Evolutionary conservation across 2,329 filamentous ascomycete genomes (phyloP).

Genomic region (Penicillium freii): DNA sequence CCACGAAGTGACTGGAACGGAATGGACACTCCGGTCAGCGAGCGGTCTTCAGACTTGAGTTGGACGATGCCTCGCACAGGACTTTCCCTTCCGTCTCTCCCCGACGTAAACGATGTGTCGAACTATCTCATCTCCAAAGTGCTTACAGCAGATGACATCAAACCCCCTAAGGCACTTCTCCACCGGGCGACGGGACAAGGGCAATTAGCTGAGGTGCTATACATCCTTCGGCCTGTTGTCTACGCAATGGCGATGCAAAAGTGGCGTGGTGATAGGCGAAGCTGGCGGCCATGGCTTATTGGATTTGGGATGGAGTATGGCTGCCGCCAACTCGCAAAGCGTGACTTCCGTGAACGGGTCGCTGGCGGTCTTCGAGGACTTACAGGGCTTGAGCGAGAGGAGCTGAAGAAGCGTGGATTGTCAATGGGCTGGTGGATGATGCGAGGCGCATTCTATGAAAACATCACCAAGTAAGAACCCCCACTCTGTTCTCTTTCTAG

Average conservation of each 20-base stretch:
- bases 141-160: constrained; percentile 93
- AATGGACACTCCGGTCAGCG: constrained; percentile 45
- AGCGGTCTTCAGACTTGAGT: constrained; percentile 49
- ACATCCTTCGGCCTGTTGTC: constrained; percentile 82
- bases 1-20: constrained; percentile 44
- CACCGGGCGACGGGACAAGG: constrained; percentile 70
- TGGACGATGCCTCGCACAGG: constrained; percentile 97
- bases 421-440: constrained; percentile 93
- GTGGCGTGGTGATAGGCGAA: constrained; percentile 67
- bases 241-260: constrained; percentile 82
- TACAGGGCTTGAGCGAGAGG: constrained; percentile 83
- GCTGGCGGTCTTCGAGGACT: constrained; percentile 72
- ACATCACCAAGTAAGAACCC: constrained; percentile 66
- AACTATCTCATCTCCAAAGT: constrained; percentile 86
- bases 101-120: constrained; percentile 76
- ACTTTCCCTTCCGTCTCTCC: constrained; percentile 77
- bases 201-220: constrained; percentile 82
- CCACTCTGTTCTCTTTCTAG: background rate
- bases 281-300: constrained; percentile 89
- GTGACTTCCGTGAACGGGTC: constrained; percentile 59
- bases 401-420: constrained; percentile 85
- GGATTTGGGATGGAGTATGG: constrained; percentile 83
- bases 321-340: constrained; percentile 77
- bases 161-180: constrained; percentile 81
- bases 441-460: constrained; percentile 96